Base-by-base conservation (phyloP, 164 flowering plant genomes). In the Pachysandra terminalis region DNA sequence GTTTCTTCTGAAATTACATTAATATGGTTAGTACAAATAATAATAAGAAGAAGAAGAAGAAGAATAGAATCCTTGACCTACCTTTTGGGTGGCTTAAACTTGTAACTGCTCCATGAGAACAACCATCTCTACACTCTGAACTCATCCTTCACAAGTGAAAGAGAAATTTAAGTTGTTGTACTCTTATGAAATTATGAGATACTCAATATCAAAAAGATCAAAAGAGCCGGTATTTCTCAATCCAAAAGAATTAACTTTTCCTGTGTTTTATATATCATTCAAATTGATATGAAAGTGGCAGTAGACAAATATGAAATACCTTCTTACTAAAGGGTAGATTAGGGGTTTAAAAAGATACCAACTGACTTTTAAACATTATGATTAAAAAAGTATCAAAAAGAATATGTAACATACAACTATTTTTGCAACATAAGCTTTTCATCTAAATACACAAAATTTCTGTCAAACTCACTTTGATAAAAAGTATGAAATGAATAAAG, bases 91-190 rank as follows among this genome's bases (percentile, higher is more conserved):
- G 79, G 67, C 52, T 64, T 68, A 79, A 71, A 71, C 75, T 80
- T 69, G 75, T 62, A 32, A 62, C 16, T 51, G 80, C 77, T 60
- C 81, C 85, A 53, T 72, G 79, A 68, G 69, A 63, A 59, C 75
- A 75, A 28, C 82, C 82, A 73, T 84, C 88, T 68, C 78, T 82
- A 59, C 71, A 72, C 72, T 81, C 88, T 32, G 75, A 58, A 68
- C 73, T 75, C 72, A 69, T 69, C 83, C 97, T 90, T 75, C 77
- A 84, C 19, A 66, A 13, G 27, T 53, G 41, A 25, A 66, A 60
- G 55, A 59, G 9, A 58, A 64, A 66, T 24, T 65, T 41, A 65
- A 25, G 23, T 6, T 19, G 35, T 12, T 3, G 9, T 45, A 45
- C 15, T 45, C 10, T 45, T 10, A 5, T 40, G 45, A 40, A 45